A percentile compares a stretch with the other conserved stretches of the same genome.
phyloP scores from a whole-genome alignment of 2,329 filamentous ascomycete species.

The Trichophyton equinum region DNA sequence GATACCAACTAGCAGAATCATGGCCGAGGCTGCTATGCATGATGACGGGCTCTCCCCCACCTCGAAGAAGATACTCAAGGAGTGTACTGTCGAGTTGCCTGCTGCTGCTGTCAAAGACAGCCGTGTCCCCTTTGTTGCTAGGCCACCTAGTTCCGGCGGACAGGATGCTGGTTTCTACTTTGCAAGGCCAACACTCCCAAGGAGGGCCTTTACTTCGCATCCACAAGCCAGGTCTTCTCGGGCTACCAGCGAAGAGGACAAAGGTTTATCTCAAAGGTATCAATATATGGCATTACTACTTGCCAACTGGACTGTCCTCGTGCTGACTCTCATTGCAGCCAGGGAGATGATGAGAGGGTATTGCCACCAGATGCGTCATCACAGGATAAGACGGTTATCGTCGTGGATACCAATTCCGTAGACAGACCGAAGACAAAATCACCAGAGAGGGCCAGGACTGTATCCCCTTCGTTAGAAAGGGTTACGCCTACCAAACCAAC shows the following conservation, averaged over 20 bases:
- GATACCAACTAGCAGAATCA: neutral
- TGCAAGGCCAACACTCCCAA: conserved; percentile 20
- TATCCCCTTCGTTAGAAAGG: neutral
- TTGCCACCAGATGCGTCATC: neutral
- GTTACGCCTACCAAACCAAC: too few species aligned
- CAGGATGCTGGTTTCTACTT: conserved; percentile 24
- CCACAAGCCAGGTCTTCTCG: conserved; percentile 4
- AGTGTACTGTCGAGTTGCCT: conserved; percentile 11
- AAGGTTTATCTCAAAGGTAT: neutral
- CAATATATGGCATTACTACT: neutral
- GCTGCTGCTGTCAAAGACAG: conserved; percentile 7
- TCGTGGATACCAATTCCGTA: neutral
- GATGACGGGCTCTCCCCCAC: conserved; percentile 14
- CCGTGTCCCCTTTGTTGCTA: conserved; percentile 20
- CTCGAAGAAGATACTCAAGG: conserved; percentile 15
- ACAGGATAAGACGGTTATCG: too few species aligned
- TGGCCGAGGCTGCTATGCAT: neutral
- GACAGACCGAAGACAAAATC: neutral
- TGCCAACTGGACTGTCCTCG: neutral
- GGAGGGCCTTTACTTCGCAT: conserved; percentile 9
- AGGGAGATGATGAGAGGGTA: neutral
- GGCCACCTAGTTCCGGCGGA: conserved; percentile 21
- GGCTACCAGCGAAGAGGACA: neutral
- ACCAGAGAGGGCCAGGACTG: neutral
- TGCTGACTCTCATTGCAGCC: neutral